Conservation (phyloP, 805 yeast genomes). For the Kuraishia cidri region DNA sequence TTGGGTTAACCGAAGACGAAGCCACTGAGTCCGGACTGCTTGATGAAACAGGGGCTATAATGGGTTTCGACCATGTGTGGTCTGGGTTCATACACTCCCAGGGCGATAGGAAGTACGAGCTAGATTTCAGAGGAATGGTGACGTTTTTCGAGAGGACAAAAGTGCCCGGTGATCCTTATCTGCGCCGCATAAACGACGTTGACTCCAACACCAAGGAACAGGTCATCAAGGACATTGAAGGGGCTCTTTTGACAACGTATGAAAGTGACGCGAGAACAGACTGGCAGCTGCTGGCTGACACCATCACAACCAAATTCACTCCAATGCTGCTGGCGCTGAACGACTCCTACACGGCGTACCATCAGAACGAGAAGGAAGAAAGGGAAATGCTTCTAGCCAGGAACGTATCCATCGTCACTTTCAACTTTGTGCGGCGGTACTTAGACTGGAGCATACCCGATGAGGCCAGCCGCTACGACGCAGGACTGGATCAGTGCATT, state of each 20-base stretch:
- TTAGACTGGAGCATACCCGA: constrained; percentile 9
- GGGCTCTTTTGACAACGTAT: constrained; percentile 16
- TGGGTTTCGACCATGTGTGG: constrained; percentile 32
- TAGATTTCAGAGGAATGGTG: constrained; percentile 46
- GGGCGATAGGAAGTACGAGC: constrained; percentile 35
- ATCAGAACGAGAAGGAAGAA: constrained; percentile 1
- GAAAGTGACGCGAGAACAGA: constrained; percentile 33
- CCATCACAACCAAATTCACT: constrained; percentile 41
- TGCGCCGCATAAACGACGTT: constrained; percentile 25
- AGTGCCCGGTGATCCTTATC: constrained; percentile 38
- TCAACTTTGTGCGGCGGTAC: constrained; percentile 38
- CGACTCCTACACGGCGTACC: constrained; percentile 18
- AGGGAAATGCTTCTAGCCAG: constrained; percentile 14
- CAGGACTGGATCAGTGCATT: no score
- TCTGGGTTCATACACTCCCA: constrained; percentile 38
- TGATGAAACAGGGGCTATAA: constrained; percentile 13
- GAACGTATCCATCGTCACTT: constrained; percentile 29
- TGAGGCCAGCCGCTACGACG: constrained; percentile 5
- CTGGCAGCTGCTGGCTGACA: constrained; percentile 44
- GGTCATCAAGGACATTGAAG: constrained; percentile 25
- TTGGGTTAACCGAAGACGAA: constrained; percentile 27
- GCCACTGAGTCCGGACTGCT: neutral
- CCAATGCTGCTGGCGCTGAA: constrained; percentile 37
- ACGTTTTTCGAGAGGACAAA: constrained; percentile 45
- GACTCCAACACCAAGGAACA: constrained; percentile 22